Conservation (phyloP, 352 stramenopile species). For the Phytopythium helicoides region DNA sequence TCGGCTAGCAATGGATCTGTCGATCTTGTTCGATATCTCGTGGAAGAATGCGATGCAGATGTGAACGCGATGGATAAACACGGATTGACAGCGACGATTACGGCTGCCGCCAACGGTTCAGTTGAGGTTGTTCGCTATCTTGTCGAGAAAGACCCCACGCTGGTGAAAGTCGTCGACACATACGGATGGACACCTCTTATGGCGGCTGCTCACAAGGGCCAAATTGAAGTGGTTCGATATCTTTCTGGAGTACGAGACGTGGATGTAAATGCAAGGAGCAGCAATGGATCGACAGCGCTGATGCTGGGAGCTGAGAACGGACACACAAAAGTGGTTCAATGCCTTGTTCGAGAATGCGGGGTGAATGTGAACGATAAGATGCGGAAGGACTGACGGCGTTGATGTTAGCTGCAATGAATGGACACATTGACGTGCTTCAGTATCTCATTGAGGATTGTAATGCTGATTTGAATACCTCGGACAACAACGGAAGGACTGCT, state of each 20-base stretch:
- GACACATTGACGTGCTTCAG: too few species aligned
- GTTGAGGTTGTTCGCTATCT: neutral
- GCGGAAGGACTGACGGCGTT: too few species aligned
- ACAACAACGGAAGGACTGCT: too few species aligned
- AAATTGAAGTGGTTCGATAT: slow-evolving; percentile 1
- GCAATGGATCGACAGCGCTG: too few species aligned
- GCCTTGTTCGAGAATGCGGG: too few species aligned
- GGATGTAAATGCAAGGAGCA: too few species aligned
- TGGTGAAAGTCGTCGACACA: neutral
- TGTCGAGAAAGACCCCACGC: neutral
- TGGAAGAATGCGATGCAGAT: neutral
- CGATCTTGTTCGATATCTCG: neutral
- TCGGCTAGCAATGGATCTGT: neutral
- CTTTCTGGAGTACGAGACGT: neutral
- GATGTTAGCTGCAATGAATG: too few species aligned
- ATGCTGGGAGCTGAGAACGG: too few species aligned
- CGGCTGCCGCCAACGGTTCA: neutral
- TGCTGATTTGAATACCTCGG: too few species aligned
- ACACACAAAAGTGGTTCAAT: too few species aligned
- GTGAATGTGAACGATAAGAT: too few species aligned
- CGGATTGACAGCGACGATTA: neutral
- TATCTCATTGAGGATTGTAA: too few species aligned
- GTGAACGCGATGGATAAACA: neutral
- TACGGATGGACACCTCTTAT: slow-evolving; percentile 4
- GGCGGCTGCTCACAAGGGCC: slow-evolving; percentile 4